These are phyloP conservation scores for Aulographum hederae DNA, from an alignment of 2,329 filamentous ascomycete species.

Conservation along the genomic window DNA sequence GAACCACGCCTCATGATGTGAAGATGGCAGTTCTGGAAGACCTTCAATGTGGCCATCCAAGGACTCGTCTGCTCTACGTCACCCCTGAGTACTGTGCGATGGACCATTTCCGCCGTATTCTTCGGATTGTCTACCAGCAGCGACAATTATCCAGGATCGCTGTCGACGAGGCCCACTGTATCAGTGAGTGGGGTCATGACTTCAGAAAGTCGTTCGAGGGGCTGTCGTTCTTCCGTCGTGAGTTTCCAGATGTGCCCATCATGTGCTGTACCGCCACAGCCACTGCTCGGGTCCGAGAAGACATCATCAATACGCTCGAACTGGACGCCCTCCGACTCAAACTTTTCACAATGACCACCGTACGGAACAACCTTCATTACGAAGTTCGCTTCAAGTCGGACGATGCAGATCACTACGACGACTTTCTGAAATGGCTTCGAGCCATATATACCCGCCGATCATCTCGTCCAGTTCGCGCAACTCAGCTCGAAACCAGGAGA, in stretches of 20 bases:
- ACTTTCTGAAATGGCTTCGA: constrained; percentile 63
- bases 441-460: constrained; percentile 54
- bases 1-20: constrained; percentile 50
- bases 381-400: constrained; percentile 73
- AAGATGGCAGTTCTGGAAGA: constrained; percentile 57
- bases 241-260: constrained; percentile 70
- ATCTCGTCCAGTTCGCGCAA: constrained; percentile 12
- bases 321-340: constrained; percentile 46
- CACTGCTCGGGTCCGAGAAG: constrained; percentile 60
- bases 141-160: constrained; percentile 73
- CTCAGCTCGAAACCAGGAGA: constrained; percentile 34
- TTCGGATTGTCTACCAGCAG: constrained; percentile 59
- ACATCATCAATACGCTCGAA: constrained; percentile 60
- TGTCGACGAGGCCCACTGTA: constrained; percentile 90
- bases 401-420: constrained; percentile 52
- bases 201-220: constrained; percentile 86
- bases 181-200: constrained; percentile 96
- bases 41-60: constrained; percentile 72
- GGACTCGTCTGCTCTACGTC: constrained; percentile 71
- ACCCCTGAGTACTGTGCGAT: constrained; percentile 77
- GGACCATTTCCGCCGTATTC: constrained; percentile 55
- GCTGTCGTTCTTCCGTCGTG: constrained; percentile 67
- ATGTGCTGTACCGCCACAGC: constrained; percentile 90
- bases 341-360: constrained; percentile 68
- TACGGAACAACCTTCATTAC: constrained; percentile 73